Conservation (phyloP, 2,329 filamentous ascomycete species). For the Colletotrichum musae region DNA sequence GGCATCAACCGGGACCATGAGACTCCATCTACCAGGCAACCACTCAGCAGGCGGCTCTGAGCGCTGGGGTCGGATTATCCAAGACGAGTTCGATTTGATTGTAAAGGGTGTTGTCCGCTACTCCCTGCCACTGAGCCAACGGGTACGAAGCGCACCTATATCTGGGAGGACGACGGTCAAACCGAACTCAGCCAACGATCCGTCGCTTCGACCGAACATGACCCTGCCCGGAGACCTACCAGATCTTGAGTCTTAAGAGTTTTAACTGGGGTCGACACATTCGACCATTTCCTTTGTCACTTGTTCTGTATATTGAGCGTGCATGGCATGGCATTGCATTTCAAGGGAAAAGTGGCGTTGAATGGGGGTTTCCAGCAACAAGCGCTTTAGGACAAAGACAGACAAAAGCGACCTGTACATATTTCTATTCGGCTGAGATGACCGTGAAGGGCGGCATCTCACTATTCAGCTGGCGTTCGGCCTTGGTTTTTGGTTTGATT, state of each 20-base stretch:
- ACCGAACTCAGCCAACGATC: slow-evolving; percentile 73
- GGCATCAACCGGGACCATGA: slow-evolving; percentile 85
- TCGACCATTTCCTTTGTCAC: slow-evolving; percentile 41
- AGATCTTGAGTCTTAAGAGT: slow-evolving; percentile 22
- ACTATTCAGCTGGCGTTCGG: slow-evolving; percentile 25
- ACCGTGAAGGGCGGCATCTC: slow-evolving; percentile 20
- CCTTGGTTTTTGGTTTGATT: slow-evolving; percentile 16
- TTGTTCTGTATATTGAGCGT: slow-evolving; percentile 56
- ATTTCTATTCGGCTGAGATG: slow-evolving; percentile 13
- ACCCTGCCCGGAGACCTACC: slow-evolving; percentile 47
- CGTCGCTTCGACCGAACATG: slow-evolving; percentile 55
- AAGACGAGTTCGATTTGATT: slow-evolving; percentile 94
- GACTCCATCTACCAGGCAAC: slow-evolving; percentile 87
- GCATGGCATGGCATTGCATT: slow-evolving; percentile 49
- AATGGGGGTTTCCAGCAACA: slow-evolving; percentile 34
- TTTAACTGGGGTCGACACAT: slow-evolving; percentile 39
- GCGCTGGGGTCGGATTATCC: slow-evolving; percentile 90
- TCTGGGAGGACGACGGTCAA: slow-evolving; percentile 73
- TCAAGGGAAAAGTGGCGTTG: slow-evolving; percentile 39
- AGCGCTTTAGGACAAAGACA: slow-evolving; percentile 36
- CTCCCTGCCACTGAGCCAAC: slow-evolving; percentile 73
- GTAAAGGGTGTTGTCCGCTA: slow-evolving; percentile 94
- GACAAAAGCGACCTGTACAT: slow-evolving; percentile 40
- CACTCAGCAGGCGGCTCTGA: slow-evolving; percentile 87
- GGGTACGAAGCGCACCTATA: slow-evolving; percentile 71